phyloP scores from a whole-genome alignment of 2,329 filamentous ascomycete species.

The Aspergillus neoniger region DNA sequence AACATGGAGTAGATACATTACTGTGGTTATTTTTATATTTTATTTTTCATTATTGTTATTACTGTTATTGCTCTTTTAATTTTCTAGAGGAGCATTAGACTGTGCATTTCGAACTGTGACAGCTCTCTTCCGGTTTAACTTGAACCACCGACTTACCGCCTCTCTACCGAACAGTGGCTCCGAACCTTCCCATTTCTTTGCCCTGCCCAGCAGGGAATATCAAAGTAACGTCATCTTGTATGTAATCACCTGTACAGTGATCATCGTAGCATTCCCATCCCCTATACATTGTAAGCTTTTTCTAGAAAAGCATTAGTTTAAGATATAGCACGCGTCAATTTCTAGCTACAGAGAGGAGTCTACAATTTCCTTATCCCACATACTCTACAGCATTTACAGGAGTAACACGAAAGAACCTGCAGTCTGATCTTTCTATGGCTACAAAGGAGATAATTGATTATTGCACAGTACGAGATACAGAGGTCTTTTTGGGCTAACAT shows the following conservation, averaged over 20 bases:
- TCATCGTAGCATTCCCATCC: too few species aligned
- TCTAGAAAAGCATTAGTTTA: not conserved
- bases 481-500: conserved; percentile 36
- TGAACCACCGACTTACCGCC: not conserved
- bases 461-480: conserved; percentile 48
- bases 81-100: too few species aligned
- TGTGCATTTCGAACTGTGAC: too few species aligned
- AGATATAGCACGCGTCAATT: too few species aligned
- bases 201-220: too few species aligned
- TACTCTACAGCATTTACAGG: not conserved
- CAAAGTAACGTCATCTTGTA: not conserved
- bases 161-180: not conserved
- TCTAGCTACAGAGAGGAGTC: too few species aligned
- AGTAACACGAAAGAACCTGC: conserved; percentile 19
- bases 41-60: too few species aligned
- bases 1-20: too few species aligned
- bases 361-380: not conserved
- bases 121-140: not conserved
- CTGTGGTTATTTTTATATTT: too few species aligned
- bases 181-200: too few species aligned
- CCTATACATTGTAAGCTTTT: not conserved
- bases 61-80: too few species aligned
- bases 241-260: not conserved
- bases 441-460: conserved; percentile 49
- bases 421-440: conserved; percentile 38